Base-by-base conservation (phyloP, 495 filamentous ascomycete species). In the Arthonia radiata region DNA sequence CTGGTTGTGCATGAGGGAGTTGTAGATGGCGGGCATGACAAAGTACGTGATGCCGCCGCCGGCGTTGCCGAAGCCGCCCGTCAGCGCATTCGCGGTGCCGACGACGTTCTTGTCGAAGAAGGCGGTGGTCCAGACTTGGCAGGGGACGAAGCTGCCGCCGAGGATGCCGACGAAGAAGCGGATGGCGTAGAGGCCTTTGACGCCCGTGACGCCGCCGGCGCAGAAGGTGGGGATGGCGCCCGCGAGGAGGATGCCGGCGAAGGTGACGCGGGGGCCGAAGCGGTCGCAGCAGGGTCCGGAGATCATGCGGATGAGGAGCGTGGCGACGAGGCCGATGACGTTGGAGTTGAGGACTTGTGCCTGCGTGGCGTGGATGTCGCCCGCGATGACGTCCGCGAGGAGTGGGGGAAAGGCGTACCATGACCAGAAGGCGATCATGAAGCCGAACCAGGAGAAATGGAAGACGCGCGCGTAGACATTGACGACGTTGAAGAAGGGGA, bases 81-180 rank as follows among this genome's bases (percentile, higher is more conserved):
- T 70, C 2, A 94, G 49, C 5, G 79, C 70, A 40, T 92, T 94
- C 31, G 82, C 78, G 3, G 77, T 77, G 18, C 83, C 83, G 13
- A 94, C 76, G 11, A 93, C 64, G 40, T 78, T 89, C 55, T 90
- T 92, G 53, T 94, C 83, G 39, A 86, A 91, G 56, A 83, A 93
- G 2, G 74, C 81, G 0, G 83, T 92, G 16, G 71, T 76, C 82
- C 83, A 94, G 5, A 93, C 83, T 37, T 91, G 83, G 46, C 83
- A 93, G 2, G 83, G 83, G 2, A 94, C 82, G 35, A 94, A 94
- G 4, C 63, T 63, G 1, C 73, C 83, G 17, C 83, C 83, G 1
- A 94, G 60, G 30, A 94, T 90, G 18, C 83, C 83, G 29, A 93
- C 61, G 49, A 93, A 93, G 54, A 93, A 91, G 17, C 83, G 69